phyloP scores from a whole-genome alignment of 345 rosid genomes.

The Gossypium stocksii region DNA sequence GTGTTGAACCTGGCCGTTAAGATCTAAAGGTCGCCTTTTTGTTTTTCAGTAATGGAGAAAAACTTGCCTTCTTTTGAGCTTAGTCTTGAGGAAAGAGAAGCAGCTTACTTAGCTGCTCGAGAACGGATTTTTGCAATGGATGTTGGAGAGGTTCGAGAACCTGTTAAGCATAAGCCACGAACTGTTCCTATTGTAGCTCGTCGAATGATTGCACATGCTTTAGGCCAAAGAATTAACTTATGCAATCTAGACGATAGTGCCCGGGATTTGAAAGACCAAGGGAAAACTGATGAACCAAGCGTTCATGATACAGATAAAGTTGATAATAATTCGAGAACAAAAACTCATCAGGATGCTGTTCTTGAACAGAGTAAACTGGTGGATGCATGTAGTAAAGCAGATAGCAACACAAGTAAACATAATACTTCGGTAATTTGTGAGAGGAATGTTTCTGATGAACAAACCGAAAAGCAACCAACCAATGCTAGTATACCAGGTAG shows the following conservation, averaged over 20 bases:
- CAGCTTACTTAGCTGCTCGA: conserved; percentile 65
- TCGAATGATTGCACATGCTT: conserved; percentile 75
- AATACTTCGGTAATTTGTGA: conserved; percentile 18
- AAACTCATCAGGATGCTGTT: conserved; percentile 14
- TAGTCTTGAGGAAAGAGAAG: conserved; percentile 53
- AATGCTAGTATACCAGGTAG: conserved; percentile 19
- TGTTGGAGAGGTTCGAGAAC: conserved; percentile 31
- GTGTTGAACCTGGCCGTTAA: neutral
- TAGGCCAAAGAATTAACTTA: conserved; percentile 43
- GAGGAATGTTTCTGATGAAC: conserved; percentile 20
- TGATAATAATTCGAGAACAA: conserved; percentile 20
- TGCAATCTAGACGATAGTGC: conserved; percentile 9
- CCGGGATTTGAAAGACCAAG: conserved; percentile 18
- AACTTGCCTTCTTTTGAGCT: conserved; percentile 29
- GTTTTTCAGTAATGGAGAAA: conserved; percentile 31
- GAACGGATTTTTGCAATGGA: conserved; percentile 49
- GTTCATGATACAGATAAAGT: conserved; percentile 20
- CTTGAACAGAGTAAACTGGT: conserved; percentile 3
- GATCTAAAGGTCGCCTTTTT: neutral
- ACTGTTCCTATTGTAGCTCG: conserved; percentile 55
- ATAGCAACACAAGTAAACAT: conserved; percentile 10
- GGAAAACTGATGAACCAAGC: conserved; percentile 10
- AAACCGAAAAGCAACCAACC: conserved; percentile 18
- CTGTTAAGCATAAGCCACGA: conserved; percentile 38
- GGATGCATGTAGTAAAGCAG: conserved; percentile 13